A percentile compares a stretch with the other conserved stretches of the same genome.
Conservation (phyloP, 1,284 basidiomycete genomes). For the Trametes pubescens region DNA sequence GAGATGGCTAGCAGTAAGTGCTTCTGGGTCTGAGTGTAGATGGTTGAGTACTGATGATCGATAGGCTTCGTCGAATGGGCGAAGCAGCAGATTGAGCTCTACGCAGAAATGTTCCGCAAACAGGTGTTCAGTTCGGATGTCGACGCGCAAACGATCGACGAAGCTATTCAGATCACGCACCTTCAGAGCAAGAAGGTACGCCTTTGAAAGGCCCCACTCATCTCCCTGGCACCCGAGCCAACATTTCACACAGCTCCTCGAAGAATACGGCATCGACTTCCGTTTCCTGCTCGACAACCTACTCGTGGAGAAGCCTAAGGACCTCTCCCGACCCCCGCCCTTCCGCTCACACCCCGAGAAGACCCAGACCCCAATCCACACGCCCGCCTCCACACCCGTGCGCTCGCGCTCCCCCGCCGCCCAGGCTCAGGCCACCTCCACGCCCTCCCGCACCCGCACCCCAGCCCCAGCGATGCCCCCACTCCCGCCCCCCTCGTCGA, state of each 20-base stretch:
- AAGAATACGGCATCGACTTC: slow-evolving; percentile 94
- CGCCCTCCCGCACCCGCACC: slow-evolving; percentile 34
- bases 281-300: slow-evolving; percentile 83
- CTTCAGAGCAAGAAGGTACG: slow-evolving; percentile 83
- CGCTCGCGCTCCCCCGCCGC: slow-evolving; percentile 42
- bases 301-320: slow-evolving; percentile 61
- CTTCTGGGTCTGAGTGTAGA: neutral
- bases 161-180: slow-evolving; percentile 79
- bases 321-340: slow-evolving; percentile 42
- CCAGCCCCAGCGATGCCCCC: slow-evolving; percentile 36
- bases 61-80: slow-evolving; percentile 96
- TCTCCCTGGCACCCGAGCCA: slow-evolving; percentile 1
- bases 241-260: slow-evolving; percentile 68
- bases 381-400: slow-evolving; percentile 42
- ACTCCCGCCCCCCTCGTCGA: slow-evolving; percentile 22
- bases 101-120: slow-evolving; percentile 86
- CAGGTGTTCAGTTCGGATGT: slow-evolving; percentile 91
- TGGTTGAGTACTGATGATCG: neutral
- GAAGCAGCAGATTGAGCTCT: slow-evolving; percentile 84
- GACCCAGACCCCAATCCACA: slow-evolving; percentile 40
- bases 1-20: slow-evolving; percentile 88
- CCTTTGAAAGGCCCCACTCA: slow-evolving; percentile 3
- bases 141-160: slow-evolving; percentile 71
- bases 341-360: slow-evolving; percentile 43
- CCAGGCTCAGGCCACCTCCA: slow-evolving; percentile 39